Evolutionary conservation across 495 filamentous ascomycete species (phyloP), one percentile per base, ranked within the genome.

Genomic region (Umbilicaria muhlenbergii): DNA sequence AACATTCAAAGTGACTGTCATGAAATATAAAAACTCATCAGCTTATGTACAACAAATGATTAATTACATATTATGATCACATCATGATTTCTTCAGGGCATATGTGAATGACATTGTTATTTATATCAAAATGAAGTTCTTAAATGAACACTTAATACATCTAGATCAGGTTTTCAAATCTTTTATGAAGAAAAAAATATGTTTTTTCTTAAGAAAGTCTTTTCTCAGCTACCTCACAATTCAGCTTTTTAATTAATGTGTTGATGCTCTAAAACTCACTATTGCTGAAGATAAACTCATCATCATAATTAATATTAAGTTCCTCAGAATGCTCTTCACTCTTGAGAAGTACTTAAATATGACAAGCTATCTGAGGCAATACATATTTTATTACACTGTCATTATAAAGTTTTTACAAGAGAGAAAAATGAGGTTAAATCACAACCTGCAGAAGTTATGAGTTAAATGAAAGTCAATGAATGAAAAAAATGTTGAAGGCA

Each of bases 51-150:
- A 46, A 28, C 2, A 18, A 7, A 15, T 34, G 11, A 46, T 41
- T 14, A 32, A 46, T 41, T 32, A 35, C 8, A 34, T 40, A 19
- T 28, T 46, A 16, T 11, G 17, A 19, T n/a, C 0, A 17, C 3
- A 39, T 2, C 24, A n/a, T n/a, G n/a, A n/a, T n/a, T n/a, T n/a
- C n/a, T n/a, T n/a, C n/a, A n/a, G n/a, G n/a, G n/a, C n/a, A 34
- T 46, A 39, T 40, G 34, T 46, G 5, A 17, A 46, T 34, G 15
- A 41, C 35, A 34, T 46, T 34, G 19, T 46, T 28, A 15, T 8
- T 34, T 39, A 17, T 8, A 3, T 12, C 36, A 16, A 11, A 2
- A n/a, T n/a, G n/a, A n/a, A n/a, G n/a, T 39, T 11, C 1, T 40
- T 46, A 11, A 2, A 40, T 12, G 10, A 46, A 31, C 36, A 46